These are phyloP conservation scores for Cornus florida DNA, from an alignment of 148 eudicot species.

Conservation along the genomic window DNA sequence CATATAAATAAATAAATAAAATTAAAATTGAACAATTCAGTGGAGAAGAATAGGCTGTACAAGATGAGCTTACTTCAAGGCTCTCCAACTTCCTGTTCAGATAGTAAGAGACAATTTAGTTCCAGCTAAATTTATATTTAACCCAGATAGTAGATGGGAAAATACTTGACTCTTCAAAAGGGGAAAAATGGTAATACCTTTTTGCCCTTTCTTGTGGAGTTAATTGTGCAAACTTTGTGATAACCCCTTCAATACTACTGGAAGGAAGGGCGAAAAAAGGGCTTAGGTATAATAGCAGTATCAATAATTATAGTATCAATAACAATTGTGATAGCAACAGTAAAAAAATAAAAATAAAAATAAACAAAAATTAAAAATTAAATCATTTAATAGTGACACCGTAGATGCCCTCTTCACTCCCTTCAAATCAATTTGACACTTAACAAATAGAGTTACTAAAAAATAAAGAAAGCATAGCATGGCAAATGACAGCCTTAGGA, in stretches of 20 bases:
- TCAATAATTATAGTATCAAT: background rate
- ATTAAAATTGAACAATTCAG: background rate
- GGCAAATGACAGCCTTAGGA: background rate
- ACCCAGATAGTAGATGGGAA: background rate
- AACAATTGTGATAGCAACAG: background rate
- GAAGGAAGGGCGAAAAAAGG: background rate
- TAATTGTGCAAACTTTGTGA: conserved; percentile 15
- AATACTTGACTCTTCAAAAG: background rate
- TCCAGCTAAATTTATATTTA: background rate
- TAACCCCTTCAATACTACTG: conserved; percentile 20
- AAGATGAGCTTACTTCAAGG: conserved; percentile 17
- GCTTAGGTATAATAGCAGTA: background rate
- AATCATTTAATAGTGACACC: background rate
- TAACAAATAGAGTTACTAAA: background rate
- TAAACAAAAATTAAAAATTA: too few species aligned
- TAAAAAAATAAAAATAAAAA: background rate
- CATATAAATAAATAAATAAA: background rate
- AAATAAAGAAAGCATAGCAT: background rate
- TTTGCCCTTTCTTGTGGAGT: conserved; percentile 23
- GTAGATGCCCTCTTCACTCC: background rate
- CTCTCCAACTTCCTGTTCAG: conserved; percentile 25
- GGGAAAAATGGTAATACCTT: conserved; percentile 17
- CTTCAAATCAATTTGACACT: background rate
- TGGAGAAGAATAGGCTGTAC: background rate
- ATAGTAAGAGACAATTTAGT: background rate